phyloP scores from a whole-genome alignment of 768 basidiomycete species.

The Amanita rimosa region DNA sequence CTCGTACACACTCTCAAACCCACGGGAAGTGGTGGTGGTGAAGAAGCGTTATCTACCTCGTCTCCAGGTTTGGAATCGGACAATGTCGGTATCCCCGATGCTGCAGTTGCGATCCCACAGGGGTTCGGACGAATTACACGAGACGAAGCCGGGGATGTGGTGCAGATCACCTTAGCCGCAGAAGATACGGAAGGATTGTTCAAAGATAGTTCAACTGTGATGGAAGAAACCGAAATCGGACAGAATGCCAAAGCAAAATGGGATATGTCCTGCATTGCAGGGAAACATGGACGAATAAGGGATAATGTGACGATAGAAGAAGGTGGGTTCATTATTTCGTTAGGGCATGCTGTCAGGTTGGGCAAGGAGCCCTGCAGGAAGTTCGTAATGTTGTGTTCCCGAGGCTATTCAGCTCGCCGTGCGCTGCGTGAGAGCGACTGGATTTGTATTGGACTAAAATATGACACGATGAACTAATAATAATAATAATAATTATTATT shows the following conservation, averaged over 20 bases:
- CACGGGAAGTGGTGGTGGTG: conserved; percentile 59
- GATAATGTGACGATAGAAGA: conserved; percentile 6
- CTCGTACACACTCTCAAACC: conserved; percentile 61
- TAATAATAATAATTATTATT: too few species aligned
- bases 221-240: conserved; percentile 19
- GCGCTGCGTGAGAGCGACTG: background rate
- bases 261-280: conserved; percentile 26
- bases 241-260: conserved; percentile 23
- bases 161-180: conserved; percentile 56
- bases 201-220: conserved; percentile 5
- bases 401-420: too few species aligned
- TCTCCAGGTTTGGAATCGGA: conserved; percentile 8
- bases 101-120: conserved; percentile 28
- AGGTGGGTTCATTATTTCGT: conserved; percentile 13
- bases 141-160: conserved; percentile 65
- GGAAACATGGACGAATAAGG: conserved; percentile 9
- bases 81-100: conserved; percentile 3
- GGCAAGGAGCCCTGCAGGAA: background rate
- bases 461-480: background rate
- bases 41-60: conserved; percentile 29
- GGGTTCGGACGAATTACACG: conserved; percentile 77
- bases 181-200: conserved; percentile 30
- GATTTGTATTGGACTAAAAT: background rate
- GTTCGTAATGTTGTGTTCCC: background rate
- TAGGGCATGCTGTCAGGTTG: background rate